phyloP scores from a whole-genome alignment of 148 eudicot genomes.

The Linanthus parryae region DNA sequence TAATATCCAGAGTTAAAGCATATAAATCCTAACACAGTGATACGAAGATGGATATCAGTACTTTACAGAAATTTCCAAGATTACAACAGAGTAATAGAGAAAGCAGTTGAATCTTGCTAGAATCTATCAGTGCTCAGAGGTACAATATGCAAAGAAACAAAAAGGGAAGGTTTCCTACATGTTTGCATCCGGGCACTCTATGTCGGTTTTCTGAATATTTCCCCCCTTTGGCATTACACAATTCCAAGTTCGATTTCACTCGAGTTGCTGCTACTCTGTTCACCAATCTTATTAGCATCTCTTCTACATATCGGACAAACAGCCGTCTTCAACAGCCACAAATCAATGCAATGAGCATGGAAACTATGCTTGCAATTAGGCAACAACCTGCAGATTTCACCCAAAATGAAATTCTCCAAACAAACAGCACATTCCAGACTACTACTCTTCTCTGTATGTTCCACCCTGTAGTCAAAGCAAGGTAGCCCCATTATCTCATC shows the following conservation, averaged over 20 bases:
- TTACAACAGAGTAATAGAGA: no score
- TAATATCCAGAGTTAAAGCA: no score
- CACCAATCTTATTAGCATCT: constrained; percentile 3
- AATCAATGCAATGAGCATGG: constrained; percentile 30
- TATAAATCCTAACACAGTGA: no score
- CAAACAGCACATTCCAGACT: constrained; percentile 34
- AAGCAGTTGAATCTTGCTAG: no score
- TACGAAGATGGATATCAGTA: no score
- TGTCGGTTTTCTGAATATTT: no score
- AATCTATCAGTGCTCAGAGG: no score
- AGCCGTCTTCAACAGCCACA: constrained; percentile 23
- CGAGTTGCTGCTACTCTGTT: constrained; percentile 8
- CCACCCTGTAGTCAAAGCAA: constrained; percentile 12
- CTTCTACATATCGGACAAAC: constrained; percentile 25
- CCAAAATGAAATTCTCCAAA: constrained; percentile 25
- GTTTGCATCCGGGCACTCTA: no score
- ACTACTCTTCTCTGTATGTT: not conserved
- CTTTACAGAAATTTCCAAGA: no score
- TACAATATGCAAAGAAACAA: no score
- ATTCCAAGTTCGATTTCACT: constrained; percentile 14
- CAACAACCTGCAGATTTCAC: constrained; percentile 30
- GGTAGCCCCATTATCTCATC: constrained; percentile 20
- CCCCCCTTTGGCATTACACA: no score
- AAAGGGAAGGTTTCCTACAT: no score
- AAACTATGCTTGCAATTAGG: constrained; percentile 35